Evolutionary conservation across 331 rosid species (phyloP), one percentile per base, ranked within the genome.

Genomic region (Ulmus americana): DNA sequence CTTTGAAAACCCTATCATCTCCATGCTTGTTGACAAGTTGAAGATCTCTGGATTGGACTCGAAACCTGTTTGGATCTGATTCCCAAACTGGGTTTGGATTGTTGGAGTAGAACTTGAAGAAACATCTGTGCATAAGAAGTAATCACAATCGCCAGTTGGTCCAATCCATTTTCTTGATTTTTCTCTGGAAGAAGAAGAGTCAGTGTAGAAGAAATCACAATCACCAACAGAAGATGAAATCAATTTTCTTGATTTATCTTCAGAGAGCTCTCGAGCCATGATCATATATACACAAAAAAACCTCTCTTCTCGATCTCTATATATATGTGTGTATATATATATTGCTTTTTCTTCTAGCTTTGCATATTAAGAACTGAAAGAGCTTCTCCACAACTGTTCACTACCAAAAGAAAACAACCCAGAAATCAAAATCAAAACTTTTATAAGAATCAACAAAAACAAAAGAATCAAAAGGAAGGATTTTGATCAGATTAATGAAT

Each of bases 1-100:
- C 83, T 82, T 86, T 18, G 90, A 65, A 54, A 87, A 90, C 56
- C 90, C 95, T 73, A 85, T 79, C 88, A 85, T 85, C 68, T 85
- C 95, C 85, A 90, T 85, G 51, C 85, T 84, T 0, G 91, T 77
- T 13, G 90, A 77, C 74, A 90, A 75, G 74, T 80, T 88, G 83
- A 86, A 86, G 75, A 86, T 86, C 64, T 86, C 91, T 1, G 86
- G 81, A 69, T 80, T 84, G 14, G 85, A 59, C 28, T 72, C 90
- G 35, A 52, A 79, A 91, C 41, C 80, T 28, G 35, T 79, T 74
- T 77, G 85, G 84, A 87, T 85, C 88, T 82, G 95, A 64, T 70
- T 82, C 59, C 61, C 62, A 69, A 86, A 73, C 45, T 80, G 92
- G 65, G 69, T 55, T 38, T 79, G 82, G 56, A 79, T 72, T 11